These are phyloP conservation scores for Eimeria falciformis DNA, from an alignment of 169 alveolate species.

Conservation along the genomic window DNA sequence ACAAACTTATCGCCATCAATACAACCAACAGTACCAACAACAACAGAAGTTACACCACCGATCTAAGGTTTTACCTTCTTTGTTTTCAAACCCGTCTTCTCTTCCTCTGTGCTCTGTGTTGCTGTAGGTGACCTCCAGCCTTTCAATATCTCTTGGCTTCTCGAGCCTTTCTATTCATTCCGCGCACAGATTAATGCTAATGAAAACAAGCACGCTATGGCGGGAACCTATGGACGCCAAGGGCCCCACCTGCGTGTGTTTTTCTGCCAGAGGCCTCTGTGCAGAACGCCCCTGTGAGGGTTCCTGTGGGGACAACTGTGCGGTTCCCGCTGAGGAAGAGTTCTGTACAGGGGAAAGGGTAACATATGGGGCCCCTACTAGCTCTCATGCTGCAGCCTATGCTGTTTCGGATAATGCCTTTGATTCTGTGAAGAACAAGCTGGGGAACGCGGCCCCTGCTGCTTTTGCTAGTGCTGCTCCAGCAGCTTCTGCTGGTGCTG, in stretches of 20 bases:
- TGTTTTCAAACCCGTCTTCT: no score
- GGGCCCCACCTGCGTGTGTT: slow-evolving; percentile 14
- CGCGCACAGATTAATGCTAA: slow-evolving; percentile 60
- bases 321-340: no score
- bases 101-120: no score
- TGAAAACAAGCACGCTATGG: slow-evolving; percentile 56
- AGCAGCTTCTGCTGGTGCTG: neutral
- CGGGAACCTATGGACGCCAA: slow-evolving; percentile 47
- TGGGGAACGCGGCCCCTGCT: slow-evolving; percentile 60
- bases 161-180: slow-evolving; percentile 59
- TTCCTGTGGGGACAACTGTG: no score
- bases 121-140: slow-evolving; percentile 42
- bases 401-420: slow-evolving; percentile 22
- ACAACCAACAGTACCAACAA: no score
- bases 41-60: no score
- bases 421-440: slow-evolving; percentile 37
- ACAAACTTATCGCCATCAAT: no score
- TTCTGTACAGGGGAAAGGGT: neutral
- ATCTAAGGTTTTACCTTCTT: no score
- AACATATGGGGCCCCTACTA: neutral
- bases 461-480: neutral
- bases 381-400: neutral
- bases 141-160: slow-evolving; percentile 56
- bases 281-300: neutral
- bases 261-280: neutral